A percentile compares a stretch with the other conserved stretches of the same genome.
phyloP scores from a whole-genome alignment of 768 basidiomycete genomes.

The Russula foetens region DNA sequence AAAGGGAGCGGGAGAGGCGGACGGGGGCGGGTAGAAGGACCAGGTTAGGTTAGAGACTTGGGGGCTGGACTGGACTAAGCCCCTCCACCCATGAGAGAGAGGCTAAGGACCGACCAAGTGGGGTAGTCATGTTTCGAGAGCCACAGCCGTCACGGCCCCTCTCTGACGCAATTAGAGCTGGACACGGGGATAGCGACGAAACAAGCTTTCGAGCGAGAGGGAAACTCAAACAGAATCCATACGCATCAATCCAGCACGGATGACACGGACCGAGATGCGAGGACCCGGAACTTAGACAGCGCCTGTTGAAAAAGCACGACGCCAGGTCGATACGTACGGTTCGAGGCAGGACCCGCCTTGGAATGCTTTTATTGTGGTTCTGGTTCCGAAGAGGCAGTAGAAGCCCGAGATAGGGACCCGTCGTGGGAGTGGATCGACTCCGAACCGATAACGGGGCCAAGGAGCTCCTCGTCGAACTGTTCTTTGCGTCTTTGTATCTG shows the following conservation, averaged over 20 bases:
- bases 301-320: background rate
- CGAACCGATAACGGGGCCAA: background rate
- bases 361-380: constrained; percentile 4
- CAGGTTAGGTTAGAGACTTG: too few species aligned
- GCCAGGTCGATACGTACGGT: background rate
- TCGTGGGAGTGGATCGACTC: constrained; percentile 12
- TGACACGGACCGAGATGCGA: constrained; percentile 7
- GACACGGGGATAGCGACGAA: background rate
- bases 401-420: background rate
- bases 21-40: too few species aligned
- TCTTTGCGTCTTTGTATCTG: background rate
- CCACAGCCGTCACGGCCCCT: background rate
- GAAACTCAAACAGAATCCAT: background rate
- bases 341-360: background rate
- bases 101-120: background rate
- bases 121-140: background rate
- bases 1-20: background rate
- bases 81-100: too few species aligned
- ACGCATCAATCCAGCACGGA: background rate
- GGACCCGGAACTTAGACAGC: constrained; percentile 8
- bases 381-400: constrained; percentile 2
- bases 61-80: too few species aligned
- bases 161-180: background rate
- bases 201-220: constrained; percentile 16
- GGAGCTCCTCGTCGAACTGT: background rate